phyloP scores from a whole-genome alignment of 2,329 filamentous ascomycete genomes.

The Dendryphion nanum region DNA sequence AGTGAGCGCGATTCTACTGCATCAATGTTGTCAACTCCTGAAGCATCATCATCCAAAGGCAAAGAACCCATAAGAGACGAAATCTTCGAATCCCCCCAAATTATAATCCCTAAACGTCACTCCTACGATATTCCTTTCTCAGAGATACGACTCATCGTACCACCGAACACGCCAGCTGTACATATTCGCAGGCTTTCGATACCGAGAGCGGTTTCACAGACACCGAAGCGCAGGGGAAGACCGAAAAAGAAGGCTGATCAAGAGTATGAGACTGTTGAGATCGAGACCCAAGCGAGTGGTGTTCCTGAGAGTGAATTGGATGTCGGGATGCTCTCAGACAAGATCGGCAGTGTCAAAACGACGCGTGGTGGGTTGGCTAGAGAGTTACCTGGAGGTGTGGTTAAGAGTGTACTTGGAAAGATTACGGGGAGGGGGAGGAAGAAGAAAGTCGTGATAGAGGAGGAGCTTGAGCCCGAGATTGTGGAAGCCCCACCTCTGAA shows the following conservation, averaged over 20 bases:
- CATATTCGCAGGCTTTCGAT: neutral
- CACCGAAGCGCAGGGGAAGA: no score
- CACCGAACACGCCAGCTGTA: slow-evolving; percentile 10
- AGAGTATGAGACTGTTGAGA: neutral
- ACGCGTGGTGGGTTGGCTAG: slow-evolving; percentile 3
- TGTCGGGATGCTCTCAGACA: slow-evolving; percentile 5
- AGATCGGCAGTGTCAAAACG: slow-evolving; percentile 10
- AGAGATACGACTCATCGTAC: slow-evolving; percentile 5
- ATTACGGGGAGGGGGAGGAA: slow-evolving; percentile 1
- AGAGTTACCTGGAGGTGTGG: neutral
- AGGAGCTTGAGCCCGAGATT: neutral
- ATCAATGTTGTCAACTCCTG: no score
- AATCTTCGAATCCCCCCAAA: no score
- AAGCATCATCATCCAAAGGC: no score
- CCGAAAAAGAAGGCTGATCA: neutral
- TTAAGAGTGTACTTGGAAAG: slow-evolving; percentile 1
- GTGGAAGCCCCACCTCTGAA: neutral
- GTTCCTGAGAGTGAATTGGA: slow-evolving; percentile 4
- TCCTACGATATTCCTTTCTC: slow-evolving; percentile 10
- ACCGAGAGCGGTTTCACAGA: neutral
- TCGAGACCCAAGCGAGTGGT: neutral
- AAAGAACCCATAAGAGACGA: no score
- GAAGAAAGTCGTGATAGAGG: neutral
- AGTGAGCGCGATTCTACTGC: no score
- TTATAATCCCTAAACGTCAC: no score